Evolutionary conservation across 495 filamentous ascomycete species (phyloP), one percentile per base, ranked within the genome.

Genomic region (Oleoguttula mirabilis): DNA sequence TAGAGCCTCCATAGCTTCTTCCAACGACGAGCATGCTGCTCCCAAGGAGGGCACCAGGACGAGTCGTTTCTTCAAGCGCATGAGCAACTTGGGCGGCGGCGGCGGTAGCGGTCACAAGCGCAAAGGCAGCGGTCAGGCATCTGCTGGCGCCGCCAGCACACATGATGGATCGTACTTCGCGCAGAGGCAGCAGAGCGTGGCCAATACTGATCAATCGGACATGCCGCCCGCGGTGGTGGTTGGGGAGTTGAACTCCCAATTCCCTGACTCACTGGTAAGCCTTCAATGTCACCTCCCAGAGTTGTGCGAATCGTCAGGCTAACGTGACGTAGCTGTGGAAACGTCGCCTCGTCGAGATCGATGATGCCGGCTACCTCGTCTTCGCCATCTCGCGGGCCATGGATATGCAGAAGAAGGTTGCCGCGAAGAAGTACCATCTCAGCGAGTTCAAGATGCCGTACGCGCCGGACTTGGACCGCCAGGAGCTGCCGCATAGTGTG

Each of bases 181-280:
- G n/a, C n/a, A n/a, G n/a, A n/a, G n/a, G n/a, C n/a, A n/a, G n/a
- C n/a, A n/a, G n/a, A n/a, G n/a, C n/a, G n/a, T n/a, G n/a, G n/a
- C n/a, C n/a, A n/a, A n/a, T 14, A 7, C 32, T 5, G 39, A 39
- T 11, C 27, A 36, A 22, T 10, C 33, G 17, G 45, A 53, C 19
- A 53, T 41, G 36, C 50, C 45, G 10, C 50, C 50, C 10, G 59
- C 52, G 57, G 64, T 80, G 21, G 73, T 79, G 38, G 71, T 92
- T 57, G 87, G 88, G 28, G 86, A 94, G 54, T 77, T 93, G 37
- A 93, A 95, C 49, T 77, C 94, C 3, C 88, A 95, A 54, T 93
- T 95, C 55, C 87, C 88, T 1, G 88, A 92, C 57, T 88, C 79
- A 32, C 69, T 94, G 17, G 65, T 66, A 56, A 53, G 62, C 34